phyloP scores from a whole-genome alignment of 2,329 filamentous ascomycete genomes.

The Aspergillus awamori region DNA sequence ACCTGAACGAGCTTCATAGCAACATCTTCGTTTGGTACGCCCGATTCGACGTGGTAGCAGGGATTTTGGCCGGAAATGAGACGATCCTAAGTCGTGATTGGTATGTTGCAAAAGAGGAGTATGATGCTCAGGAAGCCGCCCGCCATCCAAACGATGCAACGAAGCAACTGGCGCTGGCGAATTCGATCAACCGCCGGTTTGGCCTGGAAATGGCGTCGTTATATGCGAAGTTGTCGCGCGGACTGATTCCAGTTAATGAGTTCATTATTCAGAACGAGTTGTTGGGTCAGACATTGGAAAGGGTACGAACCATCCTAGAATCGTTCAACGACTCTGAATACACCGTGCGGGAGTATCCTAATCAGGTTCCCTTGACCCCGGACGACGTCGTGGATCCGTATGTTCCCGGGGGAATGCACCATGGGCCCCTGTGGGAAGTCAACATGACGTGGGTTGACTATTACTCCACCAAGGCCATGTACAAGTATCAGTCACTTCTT shows the following conservation, averaged over 20 bases:
- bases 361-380: slow-evolving; percentile 55
- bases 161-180: slow-evolving; percentile 68
- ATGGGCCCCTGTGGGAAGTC: slow-evolving; percentile 70
- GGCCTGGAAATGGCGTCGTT: slow-evolving; percentile 79
- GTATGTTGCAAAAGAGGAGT: slow-evolving; percentile 69
- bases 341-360: slow-evolving; percentile 66
- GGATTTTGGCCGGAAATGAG: slow-evolving; percentile 77
- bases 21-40: slow-evolving; percentile 86
- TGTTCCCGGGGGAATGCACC: slow-evolving; percentile 68
- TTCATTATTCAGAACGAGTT: slow-evolving; percentile 65
- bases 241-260: slow-evolving; percentile 64
- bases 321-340: slow-evolving; percentile 64
- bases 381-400: slow-evolving; percentile 76
- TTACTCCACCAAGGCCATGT: slow-evolving; percentile 78
- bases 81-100: slow-evolving; percentile 75
- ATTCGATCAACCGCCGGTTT: slow-evolving; percentile 69
- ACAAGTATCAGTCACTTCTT: slow-evolving; percentile 70
- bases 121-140: slow-evolving; percentile 62
- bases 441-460: slow-evolving; percentile 78
- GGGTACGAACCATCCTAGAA: slow-evolving; percentile 58
- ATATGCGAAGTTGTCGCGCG: slow-evolving; percentile 68
- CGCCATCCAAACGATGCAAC: slow-evolving; percentile 64
- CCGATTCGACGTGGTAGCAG: slow-evolving; percentile 82
- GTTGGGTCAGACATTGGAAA: slow-evolving; percentile 50
- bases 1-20: slow-evolving; percentile 69